These are phyloP conservation scores for Candida pseudofarinosa DNA, from an alignment of 805 yeast species.

Conservation along the genomic window DNA sequence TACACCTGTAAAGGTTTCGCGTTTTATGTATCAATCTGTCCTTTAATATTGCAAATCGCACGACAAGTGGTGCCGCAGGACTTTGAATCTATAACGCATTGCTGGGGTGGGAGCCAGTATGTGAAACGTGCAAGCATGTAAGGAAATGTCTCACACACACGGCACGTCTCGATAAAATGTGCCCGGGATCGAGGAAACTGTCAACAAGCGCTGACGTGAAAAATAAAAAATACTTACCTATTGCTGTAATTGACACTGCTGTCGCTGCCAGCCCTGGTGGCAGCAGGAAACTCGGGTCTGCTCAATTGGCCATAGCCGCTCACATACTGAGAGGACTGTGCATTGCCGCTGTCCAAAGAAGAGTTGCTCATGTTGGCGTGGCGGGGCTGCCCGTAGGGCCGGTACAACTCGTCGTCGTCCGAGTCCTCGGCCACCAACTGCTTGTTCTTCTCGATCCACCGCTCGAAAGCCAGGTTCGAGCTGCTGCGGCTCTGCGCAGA, in stretches of 20 bases:
- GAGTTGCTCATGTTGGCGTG: slow-evolving; percentile 4
- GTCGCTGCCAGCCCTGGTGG: slow-evolving; percentile 32
- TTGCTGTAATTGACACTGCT: slow-evolving; percentile 29
- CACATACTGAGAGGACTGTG: slow-evolving; percentile 1
- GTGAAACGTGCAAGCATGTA: too few relatives aligned
- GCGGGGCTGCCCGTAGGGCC: neutral
- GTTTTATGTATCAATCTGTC: neutral
- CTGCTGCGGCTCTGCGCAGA: slow-evolving; percentile 17
- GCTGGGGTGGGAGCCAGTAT: too few relatives aligned
- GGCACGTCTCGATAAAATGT: too few relatives aligned
- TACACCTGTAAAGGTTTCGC: neutral
- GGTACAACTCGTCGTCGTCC: slow-evolving; percentile 25
- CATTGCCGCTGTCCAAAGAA: neutral
- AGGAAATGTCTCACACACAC: neutral
- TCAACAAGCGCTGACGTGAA: neutral
- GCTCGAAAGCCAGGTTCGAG: slow-evolving; percentile 39
- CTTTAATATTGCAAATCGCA: neutral
- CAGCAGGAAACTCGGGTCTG: slow-evolving; percentile 23
- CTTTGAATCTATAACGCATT: too few relatives aligned
- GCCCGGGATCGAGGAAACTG: neutral
- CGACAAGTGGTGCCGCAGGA: too few relatives aligned
- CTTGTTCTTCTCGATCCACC: slow-evolving; percentile 53
- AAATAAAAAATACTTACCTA: slow-evolving; percentile 5
- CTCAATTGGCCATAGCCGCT: slow-evolving; percentile 4
- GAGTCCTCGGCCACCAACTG: slow-evolving; percentile 38